Percentiles rank a stretch among this genome's conserved stretches.
Evolutionary conservation across 2,329 filamentous ascomycete species (phyloP).

Genomic region (Scytalidium sp.): DNA sequence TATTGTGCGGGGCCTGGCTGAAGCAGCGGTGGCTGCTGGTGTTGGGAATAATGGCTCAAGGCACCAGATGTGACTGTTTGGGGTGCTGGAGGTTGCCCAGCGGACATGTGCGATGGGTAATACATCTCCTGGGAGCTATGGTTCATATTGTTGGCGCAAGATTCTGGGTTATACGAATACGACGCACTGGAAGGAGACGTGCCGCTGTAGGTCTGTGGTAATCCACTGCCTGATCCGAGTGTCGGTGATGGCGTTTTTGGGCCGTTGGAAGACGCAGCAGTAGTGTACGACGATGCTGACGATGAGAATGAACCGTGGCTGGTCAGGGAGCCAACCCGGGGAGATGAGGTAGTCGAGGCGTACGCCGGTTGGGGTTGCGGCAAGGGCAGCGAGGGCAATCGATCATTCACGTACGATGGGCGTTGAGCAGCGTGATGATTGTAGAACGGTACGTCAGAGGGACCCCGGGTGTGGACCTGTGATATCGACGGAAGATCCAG

Average conservation of each 20-base stretch:
- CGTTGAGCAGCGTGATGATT: slow-evolving; percentile 63
- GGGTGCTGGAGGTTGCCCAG: slow-evolving; percentile 69
- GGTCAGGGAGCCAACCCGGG: slow-evolving; percentile 75
- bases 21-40: slow-evolving; percentile 64
- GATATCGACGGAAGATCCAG: slow-evolving; percentile 91
- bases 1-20: slow-evolving; percentile 72
- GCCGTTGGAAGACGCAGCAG: slow-evolving; percentile 51
- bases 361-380: slow-evolving; percentile 61
- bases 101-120: slow-evolving; percentile 76
- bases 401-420: slow-evolving; percentile 68
- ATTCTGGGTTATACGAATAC: slow-evolving; percentile 36
- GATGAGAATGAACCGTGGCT: slow-evolving; percentile 37
- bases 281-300: slow-evolving; percentile 44
- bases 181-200: slow-evolving; percentile 32
- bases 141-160: slow-evolving; percentile 66
- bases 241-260: slow-evolving; percentile 78
- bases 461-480: slow-evolving; percentile 77
- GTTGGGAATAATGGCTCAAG: slow-evolving; percentile 75
- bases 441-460: slow-evolving; percentile 68
- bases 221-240: slow-evolving; percentile 47
- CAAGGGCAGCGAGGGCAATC: slow-evolving; percentile 68
- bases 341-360: slow-evolving; percentile 70
- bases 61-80: slow-evolving; percentile 73
- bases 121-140: slow-evolving; percentile 81
- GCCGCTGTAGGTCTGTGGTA: slow-evolving; percentile 33